Conservation (phyloP, 1,139 yeast genomes). For the Taphrina populina region DNA sequence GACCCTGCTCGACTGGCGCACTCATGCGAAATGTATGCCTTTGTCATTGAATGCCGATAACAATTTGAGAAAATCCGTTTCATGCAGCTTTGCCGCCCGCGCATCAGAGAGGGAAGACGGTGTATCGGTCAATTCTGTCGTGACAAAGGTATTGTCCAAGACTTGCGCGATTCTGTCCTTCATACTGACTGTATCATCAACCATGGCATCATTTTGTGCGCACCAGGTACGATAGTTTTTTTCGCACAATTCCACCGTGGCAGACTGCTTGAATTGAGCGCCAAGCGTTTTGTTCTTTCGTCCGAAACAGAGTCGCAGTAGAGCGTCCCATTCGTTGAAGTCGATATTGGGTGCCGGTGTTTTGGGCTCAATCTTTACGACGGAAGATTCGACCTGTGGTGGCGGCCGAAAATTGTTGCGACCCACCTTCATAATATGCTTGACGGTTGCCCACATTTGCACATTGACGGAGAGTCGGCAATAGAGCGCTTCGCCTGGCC, state of each 20-base stretch:
- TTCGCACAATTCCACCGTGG: conserved; percentile 80
- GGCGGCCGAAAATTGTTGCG: conserved; percentile 97
- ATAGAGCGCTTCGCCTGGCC: conserved; percentile 91
- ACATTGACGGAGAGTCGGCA: conserved; percentile 94
- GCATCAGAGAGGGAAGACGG: conserved; percentile 79
- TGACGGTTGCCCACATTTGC: conserved; percentile 98
- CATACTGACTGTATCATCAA: conserved; percentile 57
- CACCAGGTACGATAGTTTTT: conserved; percentile 77
- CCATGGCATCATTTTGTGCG: conserved; percentile 52
- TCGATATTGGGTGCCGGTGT: conserved; percentile 88
- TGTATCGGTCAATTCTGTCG: conserved; percentile 35
- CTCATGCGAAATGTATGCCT: conserved; percentile 89
- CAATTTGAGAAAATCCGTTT: conserved; percentile 83
- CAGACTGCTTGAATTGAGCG: conserved; percentile 84
- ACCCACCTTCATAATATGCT: conserved; percentile 98
- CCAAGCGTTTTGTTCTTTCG: conserved; percentile 86
- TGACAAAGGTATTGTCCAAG: conserved; percentile 46
- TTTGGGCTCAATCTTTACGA: conserved; percentile 88
- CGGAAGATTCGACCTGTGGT: conserved; percentile 96
- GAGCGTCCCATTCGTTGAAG: conserved; percentile 95
- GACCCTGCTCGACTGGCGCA: too few species aligned
- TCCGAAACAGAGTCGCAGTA: conserved; percentile 83
- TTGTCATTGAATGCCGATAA: conserved; percentile 94
- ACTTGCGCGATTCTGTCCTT: conserved; percentile 60
- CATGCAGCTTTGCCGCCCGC: conserved; percentile 93